Evolutionary conservation across 495 filamentous ascomycete species (phyloP), one percentile per base, ranked within the genome.

Genomic region (Wilcoxina mikolae): DNA sequence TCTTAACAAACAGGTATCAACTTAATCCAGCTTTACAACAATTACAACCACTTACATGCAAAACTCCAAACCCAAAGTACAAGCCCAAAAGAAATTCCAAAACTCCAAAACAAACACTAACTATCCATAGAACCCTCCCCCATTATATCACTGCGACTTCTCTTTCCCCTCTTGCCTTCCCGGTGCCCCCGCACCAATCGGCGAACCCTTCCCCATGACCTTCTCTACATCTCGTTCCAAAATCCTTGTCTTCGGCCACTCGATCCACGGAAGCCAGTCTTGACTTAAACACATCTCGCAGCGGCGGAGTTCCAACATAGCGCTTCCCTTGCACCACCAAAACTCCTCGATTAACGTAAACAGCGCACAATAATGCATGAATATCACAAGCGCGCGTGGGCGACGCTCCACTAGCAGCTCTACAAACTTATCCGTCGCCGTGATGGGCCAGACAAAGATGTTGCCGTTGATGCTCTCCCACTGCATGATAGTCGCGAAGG

Each of bases 311-410:
- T 69, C 55, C 26, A 66, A 70, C n/a, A 54, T 52, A 3, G 68
- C 64, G 27, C 65, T 61, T 3, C 67, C 68, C 4, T 60, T 39
- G 38, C 66, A 49, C 58, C 66, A 72, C 70, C 70, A 71, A 51
- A 49, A 57, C 0, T 48, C 15, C 43, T 65, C 68, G 27, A 66
- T 25, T 17, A 44, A 42, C 43, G 66, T 70, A 31, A 70, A 51
- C 11, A 72, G 55, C 20, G 65, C 64, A 44, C 70, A 70, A 41
- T 71, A 71, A 56, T 69, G 56, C 0, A 65, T 68, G 22, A 72
- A 65, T 9, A 71, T 62, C 29, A 72, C 57, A 29, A 72, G 51
- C 12, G 70, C 67, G 18, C 70, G 61, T 20, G 70, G 70, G 20
- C 66, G 64, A 26, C 52, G 59, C 27, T 58, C 52, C 15, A 63